These are phyloP conservation scores for Phialophora tarda DNA, from an alignment of 2,329 filamentous ascomycete genomes.

Conservation along the genomic window DNA sequence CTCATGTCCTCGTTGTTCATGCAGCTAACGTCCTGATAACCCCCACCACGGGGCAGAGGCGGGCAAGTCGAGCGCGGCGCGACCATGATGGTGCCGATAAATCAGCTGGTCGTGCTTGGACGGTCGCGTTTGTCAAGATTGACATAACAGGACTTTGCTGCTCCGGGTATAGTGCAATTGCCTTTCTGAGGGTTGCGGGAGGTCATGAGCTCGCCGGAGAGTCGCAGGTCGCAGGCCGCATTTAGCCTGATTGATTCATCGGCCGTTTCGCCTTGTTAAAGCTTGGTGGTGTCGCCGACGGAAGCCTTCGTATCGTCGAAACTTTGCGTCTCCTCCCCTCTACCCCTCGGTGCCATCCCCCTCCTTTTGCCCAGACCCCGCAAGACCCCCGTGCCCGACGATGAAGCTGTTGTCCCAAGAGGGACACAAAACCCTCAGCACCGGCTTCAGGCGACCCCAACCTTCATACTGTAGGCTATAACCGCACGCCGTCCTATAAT, in stretches of 20 bases:
- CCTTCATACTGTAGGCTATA: background rate
- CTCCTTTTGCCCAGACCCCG: background rate
- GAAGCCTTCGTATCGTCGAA: background rate
- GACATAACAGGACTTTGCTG: background rate
- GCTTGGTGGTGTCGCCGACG: background rate
- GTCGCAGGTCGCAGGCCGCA: background rate
- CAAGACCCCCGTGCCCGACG: background rate
- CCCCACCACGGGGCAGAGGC: background rate
- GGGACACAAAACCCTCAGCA: background rate
- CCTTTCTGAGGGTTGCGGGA: background rate
- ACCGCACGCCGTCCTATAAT: background rate
- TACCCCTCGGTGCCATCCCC: background rate
- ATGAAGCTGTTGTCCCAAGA: background rate
- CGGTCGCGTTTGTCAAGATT: background rate
- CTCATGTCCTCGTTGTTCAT: slow-evolving; percentile 1
- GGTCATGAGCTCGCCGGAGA: background rate
- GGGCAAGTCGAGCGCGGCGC: background rate
- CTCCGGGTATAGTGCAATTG: background rate
- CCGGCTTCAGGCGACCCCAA: background rate
- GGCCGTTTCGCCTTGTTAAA: background rate
- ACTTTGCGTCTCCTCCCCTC: background rate
- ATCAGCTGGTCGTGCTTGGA: background rate
- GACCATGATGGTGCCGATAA: background rate
- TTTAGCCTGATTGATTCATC: background rate
- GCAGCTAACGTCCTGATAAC: background rate